Base-by-base conservation (phyloP, 1,284 basidiomycete species). In the Puccinia sorghi region DNA sequence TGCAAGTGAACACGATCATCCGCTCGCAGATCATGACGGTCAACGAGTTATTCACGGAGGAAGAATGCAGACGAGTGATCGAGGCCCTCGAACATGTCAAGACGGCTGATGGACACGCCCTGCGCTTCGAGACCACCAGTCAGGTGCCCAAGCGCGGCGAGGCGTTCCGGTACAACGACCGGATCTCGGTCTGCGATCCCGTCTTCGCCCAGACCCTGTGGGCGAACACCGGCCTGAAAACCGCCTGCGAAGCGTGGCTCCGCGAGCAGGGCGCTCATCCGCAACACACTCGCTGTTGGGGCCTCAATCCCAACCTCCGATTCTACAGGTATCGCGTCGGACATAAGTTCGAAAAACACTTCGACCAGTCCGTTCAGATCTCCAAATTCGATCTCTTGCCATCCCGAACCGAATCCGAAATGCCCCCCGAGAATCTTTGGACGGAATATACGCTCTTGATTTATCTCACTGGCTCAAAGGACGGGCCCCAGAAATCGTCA, bases 321-420 rank as follows among this genome's bases (percentile, higher is more conserved):
- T 50, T 70, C 32, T 70, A 70, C n/a, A 27, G 67, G n/a, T 70
- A 70, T 54, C 48, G 50, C 7, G 27, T 54, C 48, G 67, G 67
- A 6, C 67, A 70, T 54, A 50, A 54, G 20, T 70, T 70, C 32
- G 67, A 70, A 32, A 70, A 54, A 39, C 67, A 70, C 17, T 70
- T 70, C 32, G 67, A 70, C 32, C 46, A 70, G 22, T 70, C 67
- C 17, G 67, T 70, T n/a, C 46, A 15, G 13, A 70, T 70, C n/a
- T 54, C 22, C 11, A 54, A 25, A 20, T 39, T 27, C 25, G 66
- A 69, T 54, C 48, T 70, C 9, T 27, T 5, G 25, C 13, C 66
- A 20, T 50, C 32, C 17, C 17, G 15, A 39, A 54, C 4, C 20
- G 9, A 32, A 15, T 32, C 50, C 25, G 67, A 70, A 11, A 50